A percentile compares a stretch with the other conserved stretches of the same genome.
These are phyloP conservation scores for Myxozyma neotropica DNA, from an alignment of 805 yeast species.

Conservation along the genomic window DNA sequence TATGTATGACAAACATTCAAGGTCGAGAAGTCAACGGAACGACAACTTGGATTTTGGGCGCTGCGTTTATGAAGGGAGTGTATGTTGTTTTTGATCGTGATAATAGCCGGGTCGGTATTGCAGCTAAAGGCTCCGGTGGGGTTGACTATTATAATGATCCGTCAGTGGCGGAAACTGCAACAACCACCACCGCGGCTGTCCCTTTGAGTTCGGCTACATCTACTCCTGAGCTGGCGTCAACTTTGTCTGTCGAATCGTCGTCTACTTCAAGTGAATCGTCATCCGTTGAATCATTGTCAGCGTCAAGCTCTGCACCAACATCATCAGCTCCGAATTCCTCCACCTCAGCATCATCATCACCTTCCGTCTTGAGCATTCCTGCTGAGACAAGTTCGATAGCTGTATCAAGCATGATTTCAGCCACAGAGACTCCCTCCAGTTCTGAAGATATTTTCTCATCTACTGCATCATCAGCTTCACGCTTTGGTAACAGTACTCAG, in stretches of 20 bases:
- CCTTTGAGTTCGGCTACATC: not conserved
- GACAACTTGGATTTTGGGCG: constrained; percentile 64
- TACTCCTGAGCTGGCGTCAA: not conserved
- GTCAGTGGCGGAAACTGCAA: not conserved
- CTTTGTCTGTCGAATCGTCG: not conserved
- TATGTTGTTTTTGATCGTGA: constrained; percentile 62
- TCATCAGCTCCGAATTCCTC: not conserved
- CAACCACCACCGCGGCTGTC: constrained; percentile 6
- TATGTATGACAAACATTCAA: constrained; percentile 67
- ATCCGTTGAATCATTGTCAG: not conserved
- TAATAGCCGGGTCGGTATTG: constrained; percentile 56
- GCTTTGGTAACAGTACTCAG: not conserved
- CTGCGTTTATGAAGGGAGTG: constrained; percentile 57
- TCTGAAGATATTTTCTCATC: not conserved
- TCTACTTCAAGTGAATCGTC: not conserved
- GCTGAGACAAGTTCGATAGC: not conserved
- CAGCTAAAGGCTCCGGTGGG: constrained; percentile 42
- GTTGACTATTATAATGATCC: constrained; percentile 15
- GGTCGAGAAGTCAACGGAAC: constrained; percentile 50
- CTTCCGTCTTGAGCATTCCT: not conserved
- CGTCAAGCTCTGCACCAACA: not conserved
- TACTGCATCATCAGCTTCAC: not conserved
- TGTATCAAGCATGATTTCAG: not conserved
- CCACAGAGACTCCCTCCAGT: not conserved
- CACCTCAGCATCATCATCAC: not conserved